Evolutionary conservation across 306 rosid genomes (phyloP).

Genomic region (Vicia faba): DNA sequence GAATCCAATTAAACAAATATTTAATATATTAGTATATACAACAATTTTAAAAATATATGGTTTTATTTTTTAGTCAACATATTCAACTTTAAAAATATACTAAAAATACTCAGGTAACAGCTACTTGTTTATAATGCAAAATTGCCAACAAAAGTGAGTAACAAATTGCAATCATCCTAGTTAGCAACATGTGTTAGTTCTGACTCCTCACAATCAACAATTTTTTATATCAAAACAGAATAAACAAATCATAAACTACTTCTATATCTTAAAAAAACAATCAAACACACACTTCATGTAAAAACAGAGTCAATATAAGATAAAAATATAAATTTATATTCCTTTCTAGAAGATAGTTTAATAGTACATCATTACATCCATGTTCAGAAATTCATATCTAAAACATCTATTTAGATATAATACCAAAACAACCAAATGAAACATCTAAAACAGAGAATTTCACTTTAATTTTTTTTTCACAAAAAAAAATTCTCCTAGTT

Average conservation of each 20-base stretch:
- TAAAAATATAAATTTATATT: conserved; percentile 1
- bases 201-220: too few species aligned
- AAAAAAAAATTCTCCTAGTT: conserved; percentile 47
- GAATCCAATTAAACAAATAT: not conserved
- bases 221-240: not conserved
- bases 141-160: not conserved
- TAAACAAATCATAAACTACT: not conserved
- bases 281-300: not conserved
- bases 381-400: not conserved
- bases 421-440: not conserved
- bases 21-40: not conserved
- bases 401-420: not conserved
- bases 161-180: too few species aligned
- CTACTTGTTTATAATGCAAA: not conserved
- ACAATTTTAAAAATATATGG: not conserved
- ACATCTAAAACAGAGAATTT: too few species aligned
- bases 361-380: conserved; percentile 6
- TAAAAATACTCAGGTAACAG: not conserved
- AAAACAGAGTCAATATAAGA: not conserved
- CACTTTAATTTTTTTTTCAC: conserved; percentile 59
- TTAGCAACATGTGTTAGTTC: too few species aligned
- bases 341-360: not conserved
- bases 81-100: not conserved
- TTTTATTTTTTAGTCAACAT: not conserved
- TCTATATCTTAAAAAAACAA: too few species aligned